Evolutionary conservation across 129 eudicot species (phyloP).

Genomic region (Saussurea involucrata): DNA sequence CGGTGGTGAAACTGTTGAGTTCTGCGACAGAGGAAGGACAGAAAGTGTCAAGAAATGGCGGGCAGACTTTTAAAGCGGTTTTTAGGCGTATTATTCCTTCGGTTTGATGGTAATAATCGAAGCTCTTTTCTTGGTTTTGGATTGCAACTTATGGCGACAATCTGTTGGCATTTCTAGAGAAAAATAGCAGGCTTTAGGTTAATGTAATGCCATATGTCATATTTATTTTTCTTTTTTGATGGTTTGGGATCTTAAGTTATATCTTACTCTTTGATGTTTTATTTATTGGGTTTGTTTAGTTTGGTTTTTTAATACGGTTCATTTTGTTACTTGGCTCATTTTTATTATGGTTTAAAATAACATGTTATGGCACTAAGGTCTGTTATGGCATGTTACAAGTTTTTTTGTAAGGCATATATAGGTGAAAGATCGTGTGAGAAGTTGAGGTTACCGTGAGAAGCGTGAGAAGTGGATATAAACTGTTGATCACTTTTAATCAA

Average conservation of each 20-base stretch:
- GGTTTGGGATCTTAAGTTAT: background rate
- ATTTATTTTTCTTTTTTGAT: background rate
- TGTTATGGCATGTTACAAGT: too few species aligned
- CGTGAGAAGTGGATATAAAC: too few species aligned
- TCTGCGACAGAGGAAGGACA: slow-evolving; percentile 96
- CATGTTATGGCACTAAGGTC: too few species aligned
- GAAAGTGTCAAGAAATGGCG: slow-evolving; percentile 81
- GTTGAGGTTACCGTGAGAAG: too few species aligned
- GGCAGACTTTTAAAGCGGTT: slow-evolving; percentile 79
- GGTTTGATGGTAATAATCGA: background rate
- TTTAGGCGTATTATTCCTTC: slow-evolving; percentile 53
- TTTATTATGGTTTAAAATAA: too few species aligned
- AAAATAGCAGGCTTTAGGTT: background rate
- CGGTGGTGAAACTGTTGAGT: slow-evolving; percentile 70
- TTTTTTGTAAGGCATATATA: too few species aligned
- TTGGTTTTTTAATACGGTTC: background rate
- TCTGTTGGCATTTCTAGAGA: background rate
- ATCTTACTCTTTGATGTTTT: background rate
- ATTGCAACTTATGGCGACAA: slow-evolving; percentile 4
- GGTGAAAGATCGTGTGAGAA: too few species aligned
- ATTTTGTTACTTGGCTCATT: background rate
- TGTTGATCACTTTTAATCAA: too few species aligned
- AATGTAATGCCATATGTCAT: background rate
- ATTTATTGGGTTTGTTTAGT: background rate
- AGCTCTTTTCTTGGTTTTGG: slow-evolving; percentile 6